A percentile compares a stretch with the other conserved stretches of the same genome.
Evolutionary conservation across 305 asterid genomes (phyloP).

Genomic region (Plantago lanceolata): DNA sequence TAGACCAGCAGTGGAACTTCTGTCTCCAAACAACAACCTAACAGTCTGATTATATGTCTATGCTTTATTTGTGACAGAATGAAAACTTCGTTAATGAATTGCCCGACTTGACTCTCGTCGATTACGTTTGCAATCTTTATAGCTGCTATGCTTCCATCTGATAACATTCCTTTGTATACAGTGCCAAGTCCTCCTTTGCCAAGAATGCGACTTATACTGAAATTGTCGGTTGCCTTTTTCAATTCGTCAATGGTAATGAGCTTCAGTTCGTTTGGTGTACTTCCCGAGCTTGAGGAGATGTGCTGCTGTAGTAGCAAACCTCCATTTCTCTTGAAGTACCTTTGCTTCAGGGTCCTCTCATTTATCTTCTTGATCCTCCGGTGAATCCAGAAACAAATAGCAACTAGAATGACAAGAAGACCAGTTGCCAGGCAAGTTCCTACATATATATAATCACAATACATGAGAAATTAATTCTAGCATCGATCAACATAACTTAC

Average conservation of each 20-base stretch:
- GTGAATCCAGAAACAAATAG: conserved; percentile 19
- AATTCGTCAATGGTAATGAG: conserved; percentile 32
- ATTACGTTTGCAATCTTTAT: conserved; percentile 28
- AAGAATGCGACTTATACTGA: conserved; percentile 35
- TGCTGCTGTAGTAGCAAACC: conserved; percentile 39
- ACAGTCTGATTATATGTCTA: conserved; percentile 33
- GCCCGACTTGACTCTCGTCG: conserved; percentile 20
- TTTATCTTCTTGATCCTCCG: conserved; percentile 28
- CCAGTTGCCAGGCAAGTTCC: conserved; percentile 16
- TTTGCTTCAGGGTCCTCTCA: conserved; percentile 15
- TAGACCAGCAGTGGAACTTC: conserved; percentile 36
- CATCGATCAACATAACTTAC: background rate
- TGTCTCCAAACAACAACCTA: conserved; percentile 42
- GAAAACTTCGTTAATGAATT: conserved; percentile 39
- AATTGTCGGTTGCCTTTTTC: conserved; percentile 32
- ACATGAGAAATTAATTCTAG: background rate
- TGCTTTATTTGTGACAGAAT: conserved; percentile 39
- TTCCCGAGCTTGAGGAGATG: conserved; percentile 21
- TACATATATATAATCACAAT: background rate
- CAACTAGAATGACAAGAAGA: conserved; percentile 21
- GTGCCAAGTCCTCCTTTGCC: conserved; percentile 46
- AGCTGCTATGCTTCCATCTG: conserved; percentile 38
- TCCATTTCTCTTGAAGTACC: conserved; percentile 32
- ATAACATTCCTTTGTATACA: conserved; percentile 39
- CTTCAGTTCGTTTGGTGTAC: conserved; percentile 26